Base-by-base conservation (phyloP, 768 basidiomycete species). In the Erythrobasidium yunnanense region DNA sequence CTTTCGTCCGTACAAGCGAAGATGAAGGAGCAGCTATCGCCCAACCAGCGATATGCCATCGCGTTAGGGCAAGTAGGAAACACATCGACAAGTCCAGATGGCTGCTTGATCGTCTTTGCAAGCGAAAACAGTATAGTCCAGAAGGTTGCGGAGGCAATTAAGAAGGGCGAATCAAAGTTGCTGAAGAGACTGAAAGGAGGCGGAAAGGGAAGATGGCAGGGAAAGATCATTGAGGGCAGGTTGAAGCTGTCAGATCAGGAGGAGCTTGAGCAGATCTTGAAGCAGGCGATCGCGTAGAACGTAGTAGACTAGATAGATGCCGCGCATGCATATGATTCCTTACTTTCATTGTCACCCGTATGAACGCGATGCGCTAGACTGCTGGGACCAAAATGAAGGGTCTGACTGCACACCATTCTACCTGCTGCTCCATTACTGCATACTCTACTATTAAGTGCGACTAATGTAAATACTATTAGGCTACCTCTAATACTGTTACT, bases 161-260 rank as follows among this genome's bases (percentile, higher is more conserved):
- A 83, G 74, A 69, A 71, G 29, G 71, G 70, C 7, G 67, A 69
- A 49, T 55, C 63, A 2, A 65, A 45, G 5, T 49, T 68, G 1
- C 55, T 22, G 3, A 77, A 86, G 29, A 78, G 78, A 7, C 79
- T 86, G 51, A 89, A 85, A 77, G 88, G 88, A 5, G 88, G 88
- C 11, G 87, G 87, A 2, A 87, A 85, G 72, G 87, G 86, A 1
- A 70, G 77, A 18, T 82, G 81, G 70, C 88, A 87, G 85, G 87
- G 87, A 68, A 87, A 87, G 8, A 85, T 88, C 74, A 81, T 80
- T 62, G 79, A 75, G 5, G 87, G 87, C 0, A 80, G 83, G 15
- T 86, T 85, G 85, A 81, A 80, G 70, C 78, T 77, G 18, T 46
- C 20, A 8, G 60, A 63, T 23, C 47, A 63, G 47, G 3, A 4